These are phyloP conservation scores for Leavenworthia alabamica DNA, from an alignment of 345 rosid species.

Conservation along the genomic window DNA sequence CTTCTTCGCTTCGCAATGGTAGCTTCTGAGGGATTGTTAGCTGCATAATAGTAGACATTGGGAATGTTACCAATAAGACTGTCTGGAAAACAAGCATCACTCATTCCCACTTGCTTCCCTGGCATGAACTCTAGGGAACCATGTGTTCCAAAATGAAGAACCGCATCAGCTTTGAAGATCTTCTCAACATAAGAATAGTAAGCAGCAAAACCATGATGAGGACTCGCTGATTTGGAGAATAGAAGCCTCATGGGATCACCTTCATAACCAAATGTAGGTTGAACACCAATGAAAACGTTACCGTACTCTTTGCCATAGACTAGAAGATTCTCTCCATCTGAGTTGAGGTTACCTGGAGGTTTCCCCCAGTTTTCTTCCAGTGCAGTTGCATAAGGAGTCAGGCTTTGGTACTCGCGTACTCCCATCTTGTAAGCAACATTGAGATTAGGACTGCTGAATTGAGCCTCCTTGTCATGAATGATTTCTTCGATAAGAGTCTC, in stretches of 20 bases:
- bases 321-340: slow-evolving; percentile 90
- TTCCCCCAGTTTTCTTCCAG: slow-evolving; percentile 99
- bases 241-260: slow-evolving; percentile 97
- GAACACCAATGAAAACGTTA: slow-evolving; percentile 92
- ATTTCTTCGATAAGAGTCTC: slow-evolving; percentile 85
- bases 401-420: slow-evolving; percentile 69
- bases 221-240: slow-evolving; percentile 96
- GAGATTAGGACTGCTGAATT: slow-evolving; percentile 91
- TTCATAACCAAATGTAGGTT: slow-evolving; percentile 98
- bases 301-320: slow-evolving; percentile 91
- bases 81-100: slow-evolving; percentile 89
- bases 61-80: slow-evolving; percentile 98
- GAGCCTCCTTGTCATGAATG: slow-evolving; percentile 96
- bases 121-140: slow-evolving; percentile 99
- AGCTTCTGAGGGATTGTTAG: slow-evolving; percentile 97
- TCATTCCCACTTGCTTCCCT: slow-evolving; percentile 99
- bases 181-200: slow-evolving; percentile 93
- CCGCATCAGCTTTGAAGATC: slow-evolving; percentile 91
- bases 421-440: slow-evolving; percentile 92
- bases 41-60: slow-evolving; percentile 91
- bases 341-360: slow-evolving; percentile 89
- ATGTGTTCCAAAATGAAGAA: slow-evolving; percentile 98
- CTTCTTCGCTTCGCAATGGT: slow-evolving; percentile 96
- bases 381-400: slow-evolving; percentile 77
- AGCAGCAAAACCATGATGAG: slow-evolving; percentile 97